Conservation (phyloP, 257 asterid species). For the Solanum bulbocastanum region DNA sequence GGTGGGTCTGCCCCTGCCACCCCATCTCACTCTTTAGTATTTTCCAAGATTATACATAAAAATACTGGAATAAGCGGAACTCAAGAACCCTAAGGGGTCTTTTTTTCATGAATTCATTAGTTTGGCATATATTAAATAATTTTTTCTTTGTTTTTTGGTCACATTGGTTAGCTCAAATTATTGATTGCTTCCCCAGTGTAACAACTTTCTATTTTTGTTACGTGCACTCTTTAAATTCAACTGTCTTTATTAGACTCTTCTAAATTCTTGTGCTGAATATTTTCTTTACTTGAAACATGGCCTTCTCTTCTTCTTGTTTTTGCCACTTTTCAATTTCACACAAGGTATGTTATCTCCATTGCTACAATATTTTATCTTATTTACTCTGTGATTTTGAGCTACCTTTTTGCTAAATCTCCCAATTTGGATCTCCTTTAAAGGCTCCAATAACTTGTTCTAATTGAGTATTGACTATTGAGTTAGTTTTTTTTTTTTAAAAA, state of each 20-base stretch:
- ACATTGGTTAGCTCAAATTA: not conserved
- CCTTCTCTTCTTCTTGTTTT: slow-evolving; percentile 37
- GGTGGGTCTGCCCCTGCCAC: too few relatives aligned
- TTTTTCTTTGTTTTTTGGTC: not conserved
- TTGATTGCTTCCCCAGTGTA: not conserved
- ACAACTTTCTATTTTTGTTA: not conserved
- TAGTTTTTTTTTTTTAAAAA: not conserved
- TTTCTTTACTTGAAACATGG: slow-evolving; percentile 21
- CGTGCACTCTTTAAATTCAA: not conserved
- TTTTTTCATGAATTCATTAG: too few relatives aligned
- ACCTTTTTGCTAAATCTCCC: not conserved
- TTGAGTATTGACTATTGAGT: not conserved
- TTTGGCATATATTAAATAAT: too few relatives aligned
- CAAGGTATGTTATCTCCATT: slow-evolving; percentile 30
- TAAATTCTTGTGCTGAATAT: not conserved
- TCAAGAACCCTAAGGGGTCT: too few relatives aligned
- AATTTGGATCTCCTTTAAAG: not conserved
- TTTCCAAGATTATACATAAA: too few relatives aligned
- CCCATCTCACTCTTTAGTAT: too few relatives aligned
- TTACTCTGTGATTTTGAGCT: not conserved
- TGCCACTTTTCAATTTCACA: slow-evolving; percentile 22
- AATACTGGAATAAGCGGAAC: too few relatives aligned
- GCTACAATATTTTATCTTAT: not conserved
- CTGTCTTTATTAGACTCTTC: not conserved
- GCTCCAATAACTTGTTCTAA: not conserved